Base-by-base conservation (phyloP, 2,329 filamentous ascomycete genomes). In the Venturia nashicola region DNA sequence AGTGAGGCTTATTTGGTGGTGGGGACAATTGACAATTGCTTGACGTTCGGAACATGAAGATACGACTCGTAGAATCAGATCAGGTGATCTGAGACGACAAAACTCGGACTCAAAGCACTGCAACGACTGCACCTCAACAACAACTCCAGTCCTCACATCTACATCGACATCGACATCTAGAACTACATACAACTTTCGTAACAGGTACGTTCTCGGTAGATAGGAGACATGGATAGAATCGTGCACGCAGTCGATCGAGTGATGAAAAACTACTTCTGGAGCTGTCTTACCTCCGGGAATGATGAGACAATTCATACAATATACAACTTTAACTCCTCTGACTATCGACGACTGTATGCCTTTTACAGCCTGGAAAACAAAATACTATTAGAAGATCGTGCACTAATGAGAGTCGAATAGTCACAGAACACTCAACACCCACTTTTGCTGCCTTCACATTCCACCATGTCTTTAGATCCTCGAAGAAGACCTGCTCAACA, bases 191-290 rank as follows among this genome's bases (percentile, higher is more conserved):
- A 9, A 11, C 20, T 20, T 12, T 42, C 40, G 14, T 27, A n/a
- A 44, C 6, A 51, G 63, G 60, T 63, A 40, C 42, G 59, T 62
- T n/a, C 16, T 16, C 60, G 11, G 42, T 57, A 34, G 46, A 32
- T 65, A 59, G 55, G 46, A 39, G 14, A 44, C 27, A 27, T 51
- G 12, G 14, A 60, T 34, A 48, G 9, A 54, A 27, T 40, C 59
- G 48, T 20, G 36, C 59, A 60, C 43, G 39, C 42, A 42, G 36
- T 60, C 59, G 63, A 23, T 43, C 39, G 34, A 59, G 77, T 83
- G 84, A 86, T 86, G 83, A 86, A 73, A 71, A 70, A 70, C 72
- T 72, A 72, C 51, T 88, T 89, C 89, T 90, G 87, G 87, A 90
- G 87, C 87, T 89, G 86, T 90, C 87, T 85, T 73, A 63, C 61